phyloP scores from a whole-genome alignment of 1,139 yeast species.

The Candida labiduridarum region DNA sequence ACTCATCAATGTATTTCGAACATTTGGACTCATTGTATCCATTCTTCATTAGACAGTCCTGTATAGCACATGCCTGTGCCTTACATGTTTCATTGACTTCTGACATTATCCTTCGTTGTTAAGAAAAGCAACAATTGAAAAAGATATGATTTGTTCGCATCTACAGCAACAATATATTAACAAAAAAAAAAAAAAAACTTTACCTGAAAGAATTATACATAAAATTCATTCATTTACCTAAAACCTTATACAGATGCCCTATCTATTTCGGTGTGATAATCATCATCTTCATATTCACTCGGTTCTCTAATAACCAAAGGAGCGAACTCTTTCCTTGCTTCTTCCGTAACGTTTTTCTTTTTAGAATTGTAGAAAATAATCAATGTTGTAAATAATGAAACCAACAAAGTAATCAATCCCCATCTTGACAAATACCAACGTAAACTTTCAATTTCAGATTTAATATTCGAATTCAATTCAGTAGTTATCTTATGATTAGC shows the following conservation, averaged over 20 bases:
- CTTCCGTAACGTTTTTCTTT: constrained; percentile 27
- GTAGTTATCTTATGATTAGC: constrained; percentile 85
- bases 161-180: neutral
- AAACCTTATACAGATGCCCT: constrained; percentile 10
- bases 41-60: constrained; percentile 57
- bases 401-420: constrained; percentile 67
- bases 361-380: constrained; percentile 44
- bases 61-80: constrained; percentile 70
- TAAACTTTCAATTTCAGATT: constrained; percentile 83
- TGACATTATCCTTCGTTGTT: neutral
- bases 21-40: constrained; percentile 67
- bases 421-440: constrained; percentile 94
- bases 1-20: constrained; percentile 55
- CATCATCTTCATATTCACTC: constrained; percentile 52
- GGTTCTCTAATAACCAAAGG: constrained; percentile 52
- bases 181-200: no score
- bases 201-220: no score
- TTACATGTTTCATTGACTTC: constrained; percentile 53
- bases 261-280: constrained; percentile 49
- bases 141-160: neutral
- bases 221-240: neutral
- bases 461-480: constrained; percentile 76
- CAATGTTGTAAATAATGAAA: constrained; percentile 44
- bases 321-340: constrained; percentile 38
- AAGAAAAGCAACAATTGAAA: neutral